Base-by-base conservation (phyloP, 2,329 filamentous ascomycete genomes). In the Talaromyces pinophilus region DNA sequence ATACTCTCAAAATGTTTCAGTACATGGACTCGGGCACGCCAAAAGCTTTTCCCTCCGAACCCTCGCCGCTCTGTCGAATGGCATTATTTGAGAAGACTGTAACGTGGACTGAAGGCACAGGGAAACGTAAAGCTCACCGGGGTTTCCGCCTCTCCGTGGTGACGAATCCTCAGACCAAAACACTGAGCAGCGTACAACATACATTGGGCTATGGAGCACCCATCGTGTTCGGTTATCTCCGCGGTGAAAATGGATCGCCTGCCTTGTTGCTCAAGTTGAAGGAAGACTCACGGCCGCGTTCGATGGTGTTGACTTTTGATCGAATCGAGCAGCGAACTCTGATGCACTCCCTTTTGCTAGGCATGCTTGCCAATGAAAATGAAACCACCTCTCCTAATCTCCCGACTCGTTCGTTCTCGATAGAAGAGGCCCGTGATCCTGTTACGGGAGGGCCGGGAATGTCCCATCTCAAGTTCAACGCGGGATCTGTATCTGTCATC, bases 121-220 rank as follows among this genome's bases (percentile, higher is more conserved):
- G 92, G 0, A 86, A 85, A 59, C 87, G 92, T 52, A 87, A 82
- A 64, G 86, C 90, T 72, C 93, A 97, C 76, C 86, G 90, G 50
- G 93, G 93, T 0, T 95, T 90, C 79, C 87, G 93, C 25, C 80
- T 97, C 57, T 86, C 90, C 8, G 85, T 96, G 17, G 86, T 93
- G 40, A 96, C 93, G 0, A 90, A 90, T 8, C 87, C 92, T 1
- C 88, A 86, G 68, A 91, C 88, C 62, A 92, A 93, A 75, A 91
- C 90, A 0, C 80, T 96, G 42, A 93, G 90, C 74, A 90, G 88
- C 52, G 85, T 95, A 62, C 90, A 88, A 67, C 91, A 95, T 74
- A 82, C 85, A 15, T 85, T 93, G 55, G 82, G 85, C 15, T 86
- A 88, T 4, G 84, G 86, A 22, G 80, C 85, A 25, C 92, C 92